Conservation (phyloP, 768 basidiomycete species). For the Termitomyces sp. region DNA sequence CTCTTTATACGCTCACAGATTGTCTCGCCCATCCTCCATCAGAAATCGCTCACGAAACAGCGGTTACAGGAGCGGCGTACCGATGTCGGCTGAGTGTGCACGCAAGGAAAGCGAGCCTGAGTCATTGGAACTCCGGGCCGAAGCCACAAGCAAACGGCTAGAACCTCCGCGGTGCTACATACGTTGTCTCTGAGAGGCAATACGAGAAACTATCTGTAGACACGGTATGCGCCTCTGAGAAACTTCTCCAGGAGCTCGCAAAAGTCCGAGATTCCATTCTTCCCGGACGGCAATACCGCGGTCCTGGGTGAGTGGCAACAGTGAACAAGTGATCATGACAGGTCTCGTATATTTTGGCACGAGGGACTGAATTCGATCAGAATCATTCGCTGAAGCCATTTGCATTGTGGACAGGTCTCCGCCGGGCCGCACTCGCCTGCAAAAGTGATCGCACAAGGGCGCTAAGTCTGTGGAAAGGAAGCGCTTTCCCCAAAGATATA, state of each 20-base stretch:
- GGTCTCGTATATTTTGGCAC: neutral
- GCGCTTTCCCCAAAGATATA: neutral
- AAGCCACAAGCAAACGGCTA: neutral
- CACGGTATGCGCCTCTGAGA: conserved; percentile 1
- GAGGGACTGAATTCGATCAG: conserved; percentile 6
- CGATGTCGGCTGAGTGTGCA: neutral
- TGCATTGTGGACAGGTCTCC: neutral
- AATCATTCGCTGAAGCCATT: conserved; percentile 1
- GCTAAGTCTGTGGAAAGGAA: neutral
- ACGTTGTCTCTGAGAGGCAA: neutral
- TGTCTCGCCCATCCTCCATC: neutral
- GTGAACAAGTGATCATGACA: neutral
- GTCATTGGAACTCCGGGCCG: conserved; percentile 4
- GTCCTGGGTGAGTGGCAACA: neutral
- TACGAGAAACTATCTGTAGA: neutral
- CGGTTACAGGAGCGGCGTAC: conserved; percentile 4
- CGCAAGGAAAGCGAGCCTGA: neutral
- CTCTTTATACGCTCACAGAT: neutral
- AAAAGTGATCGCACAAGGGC: neutral
- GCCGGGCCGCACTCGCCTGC: conserved; percentile 2
- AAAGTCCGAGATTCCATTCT: conserved; percentile 6
- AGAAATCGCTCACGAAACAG: conserved; percentile 3
- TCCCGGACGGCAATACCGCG: conserved; percentile 1
- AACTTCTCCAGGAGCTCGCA: conserved; percentile 2
- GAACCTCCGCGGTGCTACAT: conserved; percentile 6